Base-by-base conservation (phyloP, 2,329 filamentous ascomycete species). In the Beauveria brongniartii region DNA sequence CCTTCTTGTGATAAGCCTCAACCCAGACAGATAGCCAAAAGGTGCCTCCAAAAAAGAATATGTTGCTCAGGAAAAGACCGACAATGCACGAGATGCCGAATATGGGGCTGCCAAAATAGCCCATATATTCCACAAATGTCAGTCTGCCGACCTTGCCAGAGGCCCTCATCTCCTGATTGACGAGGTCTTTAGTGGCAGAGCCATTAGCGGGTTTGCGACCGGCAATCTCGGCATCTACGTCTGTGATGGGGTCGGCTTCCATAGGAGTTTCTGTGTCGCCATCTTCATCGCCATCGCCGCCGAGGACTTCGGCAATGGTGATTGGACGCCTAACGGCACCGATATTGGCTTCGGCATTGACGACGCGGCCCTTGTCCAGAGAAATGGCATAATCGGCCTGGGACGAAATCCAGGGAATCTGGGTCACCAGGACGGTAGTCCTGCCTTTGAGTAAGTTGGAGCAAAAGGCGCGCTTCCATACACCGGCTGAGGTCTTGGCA, bases 401-500 rank as follows among this genome's bases (percentile, higher is more conserved):
- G 3, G 77, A 73, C 0, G 79, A 71, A 47, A 82, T 76, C 80
- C 80, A 82, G 1, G 77, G 79, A 44, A 82, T 68, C 64, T 85
- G 83, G 3, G 81, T 84, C 3, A 85, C 82, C 18, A 86, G 72
- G 6, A 86, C 77, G 1, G 79, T 75, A 1, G 83, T 86, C 34
- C 82, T 74, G 9, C 78, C 80, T 22, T 73, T 74, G 10, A 86
- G 73, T 28, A 86, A 66, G 53, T 82, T 80, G 52, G 77, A 74
- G 62, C 82, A 84, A 66, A 86, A 85, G 64, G 80, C 84, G 59
- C 78, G 73, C 61, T 82, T 77, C 78, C 82, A 85, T 1, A 86
- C 74, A 3, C 76, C 73, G 18, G 80, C 79, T 1, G 80, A 78
- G 0, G 83, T 86, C 64, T 83, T 82, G 20, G 82, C 77, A 65